Conservation (phyloP, 1,139 yeast genomes). For the Zygosaccharomyces pseudobailii region DNA sequence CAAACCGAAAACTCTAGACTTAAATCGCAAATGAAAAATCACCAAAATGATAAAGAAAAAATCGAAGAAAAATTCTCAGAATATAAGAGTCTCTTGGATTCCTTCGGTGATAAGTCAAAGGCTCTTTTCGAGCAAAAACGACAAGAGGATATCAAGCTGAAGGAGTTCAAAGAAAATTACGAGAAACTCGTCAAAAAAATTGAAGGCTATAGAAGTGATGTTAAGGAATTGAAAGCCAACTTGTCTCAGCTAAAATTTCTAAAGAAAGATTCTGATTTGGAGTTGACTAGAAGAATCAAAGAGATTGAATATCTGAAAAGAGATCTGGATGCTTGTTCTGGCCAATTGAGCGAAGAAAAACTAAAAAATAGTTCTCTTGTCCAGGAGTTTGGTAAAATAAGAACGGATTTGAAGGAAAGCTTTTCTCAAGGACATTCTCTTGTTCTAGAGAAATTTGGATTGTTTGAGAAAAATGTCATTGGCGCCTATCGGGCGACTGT, state of each 20-base stretch:
- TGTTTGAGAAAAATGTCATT: conserved; percentile 1
- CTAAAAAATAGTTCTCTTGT: conserved; percentile 25
- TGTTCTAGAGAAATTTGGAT: conserved; percentile 1
- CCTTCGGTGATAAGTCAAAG: conserved; percentile 20
- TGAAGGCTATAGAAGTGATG: conserved; percentile 16
- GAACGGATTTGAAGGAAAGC: not conserved
- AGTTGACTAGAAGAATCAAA: conserved; percentile 21
- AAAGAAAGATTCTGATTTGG: conserved; percentile 19
- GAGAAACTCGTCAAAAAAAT: conserved; percentile 18
- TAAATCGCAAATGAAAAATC: conserved; percentile 16
- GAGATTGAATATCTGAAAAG: conserved; percentile 30
- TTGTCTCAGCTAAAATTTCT: conserved; percentile 15
- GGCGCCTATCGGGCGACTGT: conserved; percentile 1
- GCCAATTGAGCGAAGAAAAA: conserved; percentile 32
- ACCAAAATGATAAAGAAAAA: conserved; percentile 20
- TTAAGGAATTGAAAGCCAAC: conserved; percentile 13
- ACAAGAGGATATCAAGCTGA: conserved; percentile 15
- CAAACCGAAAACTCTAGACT: conserved; percentile 25
- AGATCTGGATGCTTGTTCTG: conserved; percentile 32
- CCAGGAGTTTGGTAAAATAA: conserved; percentile 17
- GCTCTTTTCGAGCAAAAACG: conserved; percentile 19
- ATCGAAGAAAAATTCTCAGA: conserved; percentile 11
- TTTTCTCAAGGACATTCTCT: conserved; percentile 4
- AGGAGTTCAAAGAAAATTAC: conserved; percentile 19
- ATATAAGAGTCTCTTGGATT: conserved; percentile 17